Conservation (phyloP, 305 asterid species). For the Ilex paraguariensis region DNA sequence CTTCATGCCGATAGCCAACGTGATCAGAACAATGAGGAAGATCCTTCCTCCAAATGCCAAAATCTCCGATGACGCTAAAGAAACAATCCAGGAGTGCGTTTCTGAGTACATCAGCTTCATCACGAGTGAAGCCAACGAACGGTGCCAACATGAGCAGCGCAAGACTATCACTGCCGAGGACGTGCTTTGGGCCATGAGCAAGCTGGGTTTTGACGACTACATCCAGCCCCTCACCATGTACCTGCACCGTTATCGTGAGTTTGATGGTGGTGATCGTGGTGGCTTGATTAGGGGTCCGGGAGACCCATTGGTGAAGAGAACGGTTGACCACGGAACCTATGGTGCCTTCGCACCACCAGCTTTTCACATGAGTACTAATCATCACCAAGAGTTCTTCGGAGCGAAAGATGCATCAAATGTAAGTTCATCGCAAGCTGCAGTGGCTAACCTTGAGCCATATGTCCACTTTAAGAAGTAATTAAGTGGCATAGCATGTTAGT, state of each 20-base stretch:
- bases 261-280: neutral
- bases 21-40: neutral
- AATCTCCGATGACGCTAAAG: neutral
- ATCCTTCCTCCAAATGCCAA: neutral
- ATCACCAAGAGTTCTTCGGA: neutral
- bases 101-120: neutral
- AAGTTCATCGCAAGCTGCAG: neutral
- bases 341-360: neutral
- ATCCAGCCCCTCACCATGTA: neutral
- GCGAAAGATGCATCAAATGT: neutral
- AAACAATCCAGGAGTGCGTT: neutral
- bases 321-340: neutral
- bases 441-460: neutral
- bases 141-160: neutral
- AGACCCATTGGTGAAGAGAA: neutral
- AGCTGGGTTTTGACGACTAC: neutral
- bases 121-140: neutral
- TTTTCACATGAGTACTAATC: neutral
- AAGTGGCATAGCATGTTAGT: neutral
- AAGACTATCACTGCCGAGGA: neutral
- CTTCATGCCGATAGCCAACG: neutral
- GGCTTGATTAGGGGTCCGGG: neutral
- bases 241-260: neutral
- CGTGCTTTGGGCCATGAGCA: neutral
- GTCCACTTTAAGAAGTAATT: neutral